Base-by-base conservation (phyloP, 345 rosid species). In the Hibiscus trionum region DNA sequence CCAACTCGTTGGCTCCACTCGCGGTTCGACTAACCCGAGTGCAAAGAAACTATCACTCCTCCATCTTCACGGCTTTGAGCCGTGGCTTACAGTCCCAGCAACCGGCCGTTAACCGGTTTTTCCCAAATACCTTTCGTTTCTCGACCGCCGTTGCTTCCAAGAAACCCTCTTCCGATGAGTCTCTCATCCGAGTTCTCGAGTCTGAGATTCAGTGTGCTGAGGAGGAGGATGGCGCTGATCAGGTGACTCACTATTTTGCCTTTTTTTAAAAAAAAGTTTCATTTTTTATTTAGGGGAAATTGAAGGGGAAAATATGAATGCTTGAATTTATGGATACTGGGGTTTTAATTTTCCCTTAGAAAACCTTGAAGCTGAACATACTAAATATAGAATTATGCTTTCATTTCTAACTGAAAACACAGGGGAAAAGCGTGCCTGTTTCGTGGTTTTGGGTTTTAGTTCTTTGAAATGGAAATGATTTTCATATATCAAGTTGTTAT, bases 121-220 rank as follows among this genome's bases (percentile, higher is more conserved):
- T 19, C 37, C 75, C 73, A 6, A 62, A 37, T 7, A 9, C 26
- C 29, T 21, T 64, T 58, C 59, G 19, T 47, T 88, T 75, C 77
- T 80, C 90, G 15, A 77, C 86, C 11, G 88, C 83, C 69, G 11
- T 80, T 62, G 75, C 61, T 52, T 7, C 80, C 24, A 72, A 58
- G 59, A 82, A 77, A 70, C 74, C 79, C 58, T 53, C 80, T 15
- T 72, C 91, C 16, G 84, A 76, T 12, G 91, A 87, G 80, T 75
- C 84, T 16, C 91, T 91, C 58, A 81, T 88, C 69, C 85, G 82
- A n/a, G 80, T 84, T 42, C 76, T 94, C 26, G 91, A 90, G 15
- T 75, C 86, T 4, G 97, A 90, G 84, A 88, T 91, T 74, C 77
- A 83, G 76, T 80, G 80, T 65, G 87, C 93, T 47, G 79, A 78